Evolutionary conservation across 1,284 basidiomycete species (phyloP), one percentile per base, ranked within the genome.

Genomic region (Schizopora paradoxa): DNA sequence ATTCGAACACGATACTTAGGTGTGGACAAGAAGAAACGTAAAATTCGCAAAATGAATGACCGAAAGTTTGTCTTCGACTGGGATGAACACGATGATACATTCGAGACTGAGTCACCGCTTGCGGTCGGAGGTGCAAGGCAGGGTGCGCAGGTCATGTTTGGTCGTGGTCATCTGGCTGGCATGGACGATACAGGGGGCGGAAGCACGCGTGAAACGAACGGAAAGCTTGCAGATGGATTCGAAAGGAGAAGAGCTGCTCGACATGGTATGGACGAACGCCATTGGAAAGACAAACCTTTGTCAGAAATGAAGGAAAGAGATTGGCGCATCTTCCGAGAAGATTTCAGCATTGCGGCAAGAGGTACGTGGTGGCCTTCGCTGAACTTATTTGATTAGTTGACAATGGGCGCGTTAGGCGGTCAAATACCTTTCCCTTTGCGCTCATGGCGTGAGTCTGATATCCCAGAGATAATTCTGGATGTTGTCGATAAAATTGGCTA

Each of bases 21-120:
- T 6, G 86, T 87, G 14, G 86, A 88, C 64, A 86, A 84, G 66
- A 93, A 93, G 75, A 94, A 94, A 68, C 85, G 89, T 34, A 90
- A 90, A 66, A 85, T 92, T 56, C 82, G 91, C 46, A 95, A 93
- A 66, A 89, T 89, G 76, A 89, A 86, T 57, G 91, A 94, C 61
- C 86, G 92, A 63, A 95, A 95, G 65, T 92, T 97, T 62, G 86
- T 94, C n/a, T 99, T 99, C 60, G 95, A 98, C 62, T 98, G 95
- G 94, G 93, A 92, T 58, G 83, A 84, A 40, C 85, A 86, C 60
- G 93, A 97, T 59, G 93, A 97, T 62, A 96, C 93, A 11, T 82
- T 84, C 57, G 70, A 77, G 6, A 76, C 76, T 41, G 79, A 86
- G 59, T 76, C 82, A 16, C 77, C 79, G 23, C 66, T 76, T 19